Evolutionary conservation across 78 protist genomes (phyloP).

Genomic region (Polysphondylium violaceum): DNA sequence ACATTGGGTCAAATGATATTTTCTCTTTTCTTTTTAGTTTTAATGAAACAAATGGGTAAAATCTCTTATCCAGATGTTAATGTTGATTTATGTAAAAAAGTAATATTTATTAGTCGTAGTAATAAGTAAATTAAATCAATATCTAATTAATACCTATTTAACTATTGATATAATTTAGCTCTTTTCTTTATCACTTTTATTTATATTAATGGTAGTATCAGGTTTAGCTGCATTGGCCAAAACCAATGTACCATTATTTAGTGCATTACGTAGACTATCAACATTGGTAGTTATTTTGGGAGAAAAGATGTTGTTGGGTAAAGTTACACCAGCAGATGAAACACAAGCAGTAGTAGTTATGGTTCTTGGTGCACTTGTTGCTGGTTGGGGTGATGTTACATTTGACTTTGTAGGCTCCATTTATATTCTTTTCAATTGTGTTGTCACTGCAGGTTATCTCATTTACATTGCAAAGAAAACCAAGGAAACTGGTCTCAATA

Average conservation of each 20-base stretch:
- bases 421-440: constrained; percentile 80
- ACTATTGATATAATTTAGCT: constrained; percentile 32
- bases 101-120: not conserved
- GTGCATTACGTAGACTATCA: constrained; percentile 82
- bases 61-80: constrained; percentile 62
- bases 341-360: constrained; percentile 61
- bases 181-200: constrained; percentile 77
- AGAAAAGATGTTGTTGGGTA: constrained; percentile 61
- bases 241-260: constrained; percentile 82
- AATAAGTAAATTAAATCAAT: not conserved
- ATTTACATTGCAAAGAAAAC: constrained; percentile 80
- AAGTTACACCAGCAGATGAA: constrained; percentile 77
- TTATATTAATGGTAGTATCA: constrained; percentile 84
- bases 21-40: constrained; percentile 56
- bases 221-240: constrained; percentile 84
- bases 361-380: constrained; percentile 87
- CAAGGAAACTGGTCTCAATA: constrained; percentile 78
- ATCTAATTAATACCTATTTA: not conserved
- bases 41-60: constrained; percentile 41
- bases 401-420: constrained; percentile 79
- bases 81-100: constrained; percentile 66
- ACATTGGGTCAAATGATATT: constrained; percentile 86
- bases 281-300: constrained; percentile 83
- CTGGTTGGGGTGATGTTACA: constrained; percentile 85
- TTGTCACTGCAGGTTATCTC: constrained; percentile 85